Base-by-base conservation (phyloP, 1,284 basidiomycete genomes). In the Caloboletus firmus region DNA sequence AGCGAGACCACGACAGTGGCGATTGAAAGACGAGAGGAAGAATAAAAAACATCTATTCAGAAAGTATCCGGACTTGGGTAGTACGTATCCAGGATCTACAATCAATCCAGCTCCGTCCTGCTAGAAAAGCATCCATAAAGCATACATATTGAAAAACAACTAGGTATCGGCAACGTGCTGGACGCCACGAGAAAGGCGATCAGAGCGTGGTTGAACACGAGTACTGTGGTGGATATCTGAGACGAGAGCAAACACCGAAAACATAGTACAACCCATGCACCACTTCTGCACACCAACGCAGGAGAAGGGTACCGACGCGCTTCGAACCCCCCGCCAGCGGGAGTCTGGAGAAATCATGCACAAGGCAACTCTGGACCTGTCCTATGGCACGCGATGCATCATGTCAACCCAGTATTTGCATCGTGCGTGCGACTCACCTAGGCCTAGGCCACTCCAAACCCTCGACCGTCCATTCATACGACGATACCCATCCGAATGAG, bases 281-380 rank as follows among this genome's bases (percentile, higher is more conserved):
- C 65, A 74, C 67, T 68, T 76, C 79, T 82, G 66, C 81, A 83
- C 77, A 83, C 75, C 69, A 63, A 68, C 65, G 79, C 79, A 74
- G 74, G 77, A 64, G 65, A 65, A 59, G 60, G 64, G 52, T 55
- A 37, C 9, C 22, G 34, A 34, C 22, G 26, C 4, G 13, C n/a
- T 46, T 49, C 20, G 50, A 49, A 60, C 53, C 62, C 59, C 62
- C 67, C 74, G 73, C 78, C 76, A 74, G 79, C 80, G 71, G 71
- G 68, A 73, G 78, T 82, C 78, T 82, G 81, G 72, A 83, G 79
- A 80, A 70, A 73, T 64, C 64, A 75, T 81, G 79, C 68, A 72
- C 68, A 71, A 72, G 62, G 57, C 52, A 20, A 56, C 32, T 18
- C 37, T 44, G 4, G 34, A 44, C 49, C 52, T 46, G 13, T 4